Base-by-base conservation (phyloP, 495 filamentous ascomycete genomes). In the Daldinia loculata region DNA sequence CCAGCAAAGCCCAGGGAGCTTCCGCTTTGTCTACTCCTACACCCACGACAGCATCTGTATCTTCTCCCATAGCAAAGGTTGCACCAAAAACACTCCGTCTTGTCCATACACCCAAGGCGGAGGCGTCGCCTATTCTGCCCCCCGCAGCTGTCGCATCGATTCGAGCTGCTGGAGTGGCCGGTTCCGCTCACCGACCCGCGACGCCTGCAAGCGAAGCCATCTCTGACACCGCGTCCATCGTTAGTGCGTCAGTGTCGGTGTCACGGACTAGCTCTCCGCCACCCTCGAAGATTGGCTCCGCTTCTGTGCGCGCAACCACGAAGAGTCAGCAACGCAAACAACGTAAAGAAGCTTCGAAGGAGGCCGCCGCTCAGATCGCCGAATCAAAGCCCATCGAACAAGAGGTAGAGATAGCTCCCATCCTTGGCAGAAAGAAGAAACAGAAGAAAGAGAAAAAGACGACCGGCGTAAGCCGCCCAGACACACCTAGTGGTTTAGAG, bases 261-360 rank as follows among this genome's bases (percentile, higher is more conserved):
- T 85, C 83, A 19, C 79, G 94, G 43, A 89, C 93, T 7, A 93
- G 87, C 75, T 97, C 94, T 14, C 94, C 94, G n/a, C 90, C 92
- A 0, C 83, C 87, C 2, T 80, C 82, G 26, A 92, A 86, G 71
- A 86, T 95, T 51, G 93, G 93, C 39, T 89, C 90, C 39, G 92
- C 93, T 1, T 91, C 93, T 26, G 85, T 93, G 0, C 85, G 92
- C 41, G 79, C 85, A n/a, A 92, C 92, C 73, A 94, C 93, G 15
- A 99, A 98, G 84, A 95, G 89, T 70, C 93, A 96, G 74, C 84
- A 89, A 67, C 96, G 95, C 78, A 98, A 97, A 77, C 92, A 97
- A 71, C 84, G 93, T 51, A 90, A 92, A 76, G 89, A 91, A 72
- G 85, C 82, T 34, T 84, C 88, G 70, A 91, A 92, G 66, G 86